Conservation (phyloP, 2,329 filamentous ascomycete species). For the Aurifilum marmelostoma region DNA sequence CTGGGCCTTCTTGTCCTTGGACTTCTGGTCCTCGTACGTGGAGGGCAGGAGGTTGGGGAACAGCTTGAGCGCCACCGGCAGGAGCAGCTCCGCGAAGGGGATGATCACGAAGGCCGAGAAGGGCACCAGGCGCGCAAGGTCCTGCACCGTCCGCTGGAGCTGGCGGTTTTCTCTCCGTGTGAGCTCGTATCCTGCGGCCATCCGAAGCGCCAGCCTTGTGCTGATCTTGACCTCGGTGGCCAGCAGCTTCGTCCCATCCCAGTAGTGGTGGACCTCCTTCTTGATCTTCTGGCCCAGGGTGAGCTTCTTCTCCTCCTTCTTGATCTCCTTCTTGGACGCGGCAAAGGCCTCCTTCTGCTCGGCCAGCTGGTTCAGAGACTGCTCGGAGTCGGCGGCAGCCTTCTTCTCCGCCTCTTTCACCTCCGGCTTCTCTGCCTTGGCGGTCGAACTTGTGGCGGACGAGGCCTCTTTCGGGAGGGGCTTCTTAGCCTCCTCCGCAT, state of each 20-base stretch:
- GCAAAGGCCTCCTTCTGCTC: slow-evolving; percentile 64
- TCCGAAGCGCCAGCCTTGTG: slow-evolving; percentile 87
- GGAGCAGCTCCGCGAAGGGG: slow-evolving; percentile 89
- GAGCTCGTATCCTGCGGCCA: slow-evolving; percentile 96
- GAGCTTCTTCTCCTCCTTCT: slow-evolving; percentile 81
- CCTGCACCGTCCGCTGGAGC: slow-evolving; percentile 89
- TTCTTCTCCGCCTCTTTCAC: slow-evolving; percentile 37
- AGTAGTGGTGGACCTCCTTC: slow-evolving; percentile 92
- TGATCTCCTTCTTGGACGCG: slow-evolving; percentile 61
- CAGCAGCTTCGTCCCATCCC: slow-evolving; percentile 96
- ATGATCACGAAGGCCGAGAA: slow-evolving; percentile 98
- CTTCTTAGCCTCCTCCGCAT: slow-evolving; percentile 86
- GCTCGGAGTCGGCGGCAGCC: slow-evolving; percentile 40
- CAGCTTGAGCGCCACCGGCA: slow-evolving; percentile 87
- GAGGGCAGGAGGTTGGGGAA: slow-evolving; percentile 98
- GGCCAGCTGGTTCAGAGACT: slow-evolving; percentile 63
- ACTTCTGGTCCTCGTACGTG: slow-evolving; percentile 91
- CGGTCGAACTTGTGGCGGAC: slow-evolving; percentile 40
- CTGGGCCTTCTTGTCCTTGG: slow-evolving; percentile 85
- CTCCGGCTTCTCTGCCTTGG: slow-evolving; percentile 38
- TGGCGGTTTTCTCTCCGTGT: slow-evolving; percentile 92
- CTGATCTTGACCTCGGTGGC: slow-evolving; percentile 93
- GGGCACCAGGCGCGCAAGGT: slow-evolving; percentile 87
- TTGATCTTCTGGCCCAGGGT: slow-evolving; percentile 92
- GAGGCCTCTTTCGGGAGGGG: slow-evolving; percentile 65